Evolutionary conservation across 371 early-diverging fungal species (phyloP).

Genomic region (Mortierella sp.): DNA sequence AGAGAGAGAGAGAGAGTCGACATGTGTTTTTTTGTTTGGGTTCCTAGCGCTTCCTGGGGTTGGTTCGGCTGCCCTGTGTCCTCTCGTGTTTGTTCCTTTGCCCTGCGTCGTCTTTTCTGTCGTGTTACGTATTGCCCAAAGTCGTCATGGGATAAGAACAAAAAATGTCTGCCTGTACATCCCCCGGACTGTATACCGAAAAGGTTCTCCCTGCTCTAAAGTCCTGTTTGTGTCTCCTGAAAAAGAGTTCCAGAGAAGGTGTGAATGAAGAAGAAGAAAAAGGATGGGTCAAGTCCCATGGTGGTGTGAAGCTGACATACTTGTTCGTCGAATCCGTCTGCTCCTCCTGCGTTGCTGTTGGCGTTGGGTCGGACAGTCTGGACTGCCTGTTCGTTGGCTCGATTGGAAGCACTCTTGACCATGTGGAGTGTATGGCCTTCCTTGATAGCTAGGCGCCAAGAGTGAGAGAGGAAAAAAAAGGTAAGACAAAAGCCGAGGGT

Average conservation of each 20-base stretch:
- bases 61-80: not conserved
- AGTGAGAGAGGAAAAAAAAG: constrained; percentile 9
- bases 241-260: not conserved
- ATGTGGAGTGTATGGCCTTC: constrained; percentile 76
- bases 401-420: constrained; percentile 68
- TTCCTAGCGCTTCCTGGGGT: constrained; percentile 5
- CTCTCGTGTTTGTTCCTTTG: not conserved
- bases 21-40: constrained; percentile 8
- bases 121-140: constrained; percentile 4
- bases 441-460: constrained; percentile 58
- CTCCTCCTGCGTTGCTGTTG: constrained; percentile 25
- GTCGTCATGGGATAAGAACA: not conserved
- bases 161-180: not conserved
- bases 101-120: not conserved
- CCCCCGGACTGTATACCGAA: not conserved
- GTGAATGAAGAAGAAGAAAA: not conserved
- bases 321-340: constrained; percentile 44
- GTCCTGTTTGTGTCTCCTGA: not conserved
- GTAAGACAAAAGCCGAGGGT: constrained; percentile 12
- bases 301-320: constrained; percentile 25
- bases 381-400: constrained; percentile 58
- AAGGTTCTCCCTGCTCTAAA: not conserved
- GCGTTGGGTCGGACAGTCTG: constrained; percentile 40
- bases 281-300: constrained; percentile 8
- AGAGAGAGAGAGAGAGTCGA: not conserved